phyloP scores from a whole-genome alignment of 78 protist species.

The Dictyostelium purpureum region DNA sequence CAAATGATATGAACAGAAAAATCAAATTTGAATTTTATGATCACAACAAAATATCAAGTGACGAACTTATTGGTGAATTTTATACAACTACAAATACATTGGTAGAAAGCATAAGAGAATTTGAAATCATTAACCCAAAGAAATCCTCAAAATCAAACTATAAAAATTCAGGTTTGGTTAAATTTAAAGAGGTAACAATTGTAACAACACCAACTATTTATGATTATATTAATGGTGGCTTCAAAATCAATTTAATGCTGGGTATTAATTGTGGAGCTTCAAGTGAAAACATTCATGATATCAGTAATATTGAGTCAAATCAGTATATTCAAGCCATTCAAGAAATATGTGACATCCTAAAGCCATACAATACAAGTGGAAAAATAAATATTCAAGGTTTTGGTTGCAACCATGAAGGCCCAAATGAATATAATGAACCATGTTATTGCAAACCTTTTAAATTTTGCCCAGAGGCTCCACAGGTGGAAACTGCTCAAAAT shows the following conservation, averaged over 20 bases:
- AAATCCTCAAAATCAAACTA: constrained; percentile 19
- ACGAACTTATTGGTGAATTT: constrained; percentile 79
- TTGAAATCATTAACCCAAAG: constrained; percentile 52
- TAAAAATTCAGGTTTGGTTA: constrained; percentile 60
- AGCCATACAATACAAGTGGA: too few species aligned
- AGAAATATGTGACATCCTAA: too few species aligned
- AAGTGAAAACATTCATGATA: too few species aligned
- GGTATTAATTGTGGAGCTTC: constrained; percentile 93
- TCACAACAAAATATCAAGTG: constrained; percentile 37
- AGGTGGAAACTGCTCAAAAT: too few species aligned
- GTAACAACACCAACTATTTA: constrained; percentile 34
- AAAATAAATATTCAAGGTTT: too few species aligned
- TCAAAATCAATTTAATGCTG: constrained; percentile 55
- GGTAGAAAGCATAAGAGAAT: neutral
- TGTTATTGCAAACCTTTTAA: too few species aligned
- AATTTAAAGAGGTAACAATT: constrained; percentile 1
- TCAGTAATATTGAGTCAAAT: too few species aligned
- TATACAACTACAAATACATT: neutral
- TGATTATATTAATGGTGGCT: constrained; percentile 80
- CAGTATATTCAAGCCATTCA: too few species aligned
- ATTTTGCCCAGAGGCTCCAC: too few species aligned
- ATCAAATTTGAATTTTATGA: constrained; percentile 73
- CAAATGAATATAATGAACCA: too few species aligned
- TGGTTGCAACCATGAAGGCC: too few species aligned
- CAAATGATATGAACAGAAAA: neutral